These are phyloP conservation scores for Kregervanrija pseudodelftensis DNA, from an alignment of 805 yeast genomes.

Conservation along the genomic window DNA sequence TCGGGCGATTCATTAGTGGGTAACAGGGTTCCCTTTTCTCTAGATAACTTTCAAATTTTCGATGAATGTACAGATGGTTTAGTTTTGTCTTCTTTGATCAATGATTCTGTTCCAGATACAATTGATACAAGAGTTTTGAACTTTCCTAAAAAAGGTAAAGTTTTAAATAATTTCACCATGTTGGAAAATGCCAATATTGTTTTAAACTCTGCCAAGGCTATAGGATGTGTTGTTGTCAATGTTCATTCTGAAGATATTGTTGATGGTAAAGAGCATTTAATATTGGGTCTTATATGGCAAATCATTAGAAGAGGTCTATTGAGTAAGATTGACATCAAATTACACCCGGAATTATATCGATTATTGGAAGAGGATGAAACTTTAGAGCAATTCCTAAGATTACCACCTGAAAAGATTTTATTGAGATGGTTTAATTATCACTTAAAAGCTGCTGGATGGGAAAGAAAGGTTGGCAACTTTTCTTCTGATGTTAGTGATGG, in stretches of 20 bases:
- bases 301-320: conserved; percentile 93
- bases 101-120: conserved; percentile 97
- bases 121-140: conserved; percentile 96
- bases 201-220: conserved; percentile 96
- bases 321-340: conserved; percentile 89
- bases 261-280: conserved; percentile 90
- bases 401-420: conserved; percentile 96
- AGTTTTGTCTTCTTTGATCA: conserved; percentile 85
- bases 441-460: conserved; percentile 85
- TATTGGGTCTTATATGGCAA: conserved; percentile 93
- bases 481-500: conserved; percentile 87
- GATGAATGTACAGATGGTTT: conserved; percentile 96
- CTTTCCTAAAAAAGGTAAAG: conserved; percentile 72
- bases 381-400: conserved; percentile 88
- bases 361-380: conserved; percentile 95
- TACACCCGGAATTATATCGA: conserved; percentile 94
- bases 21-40: conserved; percentile 78
- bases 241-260: conserved; percentile 92
- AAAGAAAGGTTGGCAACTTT: conserved; percentile 80
- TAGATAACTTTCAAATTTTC: conserved; percentile 89
- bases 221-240: conserved; percentile 96
- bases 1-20: conserved; percentile 87
- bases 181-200: conserved; percentile 96
- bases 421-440: conserved; percentile 97
- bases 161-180: conserved; percentile 89